Evolutionary conservation across 176 grass and related monocot species (phyloP), one percentile per base, ranked within the genome.

Genomic region (Oryza coarctata): DNA sequence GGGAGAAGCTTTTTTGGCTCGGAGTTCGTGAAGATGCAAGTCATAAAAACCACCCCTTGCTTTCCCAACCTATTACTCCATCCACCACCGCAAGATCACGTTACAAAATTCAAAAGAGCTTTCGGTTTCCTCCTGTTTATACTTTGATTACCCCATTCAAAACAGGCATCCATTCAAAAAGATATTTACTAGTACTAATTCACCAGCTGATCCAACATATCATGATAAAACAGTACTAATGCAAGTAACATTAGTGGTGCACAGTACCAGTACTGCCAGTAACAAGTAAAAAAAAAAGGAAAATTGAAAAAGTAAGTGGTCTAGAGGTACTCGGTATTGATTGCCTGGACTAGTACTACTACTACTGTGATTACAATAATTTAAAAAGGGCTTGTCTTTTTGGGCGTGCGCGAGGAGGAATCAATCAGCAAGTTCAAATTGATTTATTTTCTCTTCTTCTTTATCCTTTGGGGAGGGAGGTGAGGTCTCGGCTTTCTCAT

Each of bases 381-480:
- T 61, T 67, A 57, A 44, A 85, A 77, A 89, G 36, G 44, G 32
- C 12, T 25, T 74, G 88, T 78, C 83, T 90, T 90, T 89, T 90
- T 82, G 63, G 88, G 83, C 88, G 88, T 89, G 88, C 83, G 4
- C 14, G 82, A 39, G 55, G 5, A 35, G 88, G 88, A 89, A 82
- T 86, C 83, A 82, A 80, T 81, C 82, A 23, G 63, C 26, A 20
- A 6, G 57, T 3, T 61, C 30, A 26, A 34, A 33, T 55, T 52
- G 36, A 50, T 71, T 49, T 25, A 73, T 30, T 78, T 58, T 25
- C 22, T 9, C 20, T 50, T 35, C 38, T 62, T 80, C 29, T 23
- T 63, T 75, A 72, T 65, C 38, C 75, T 75, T 62, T 15, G 9
- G 32, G n/a, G n/a, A n/a, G n/a, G n/a, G n/a, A n/a, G n/a, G n/a